A percentile compares a stretch with the other conserved stretches of the same genome.
Conservation (phyloP, 352 stramenopile genomes). For the Pythium oligandrum region DNA sequence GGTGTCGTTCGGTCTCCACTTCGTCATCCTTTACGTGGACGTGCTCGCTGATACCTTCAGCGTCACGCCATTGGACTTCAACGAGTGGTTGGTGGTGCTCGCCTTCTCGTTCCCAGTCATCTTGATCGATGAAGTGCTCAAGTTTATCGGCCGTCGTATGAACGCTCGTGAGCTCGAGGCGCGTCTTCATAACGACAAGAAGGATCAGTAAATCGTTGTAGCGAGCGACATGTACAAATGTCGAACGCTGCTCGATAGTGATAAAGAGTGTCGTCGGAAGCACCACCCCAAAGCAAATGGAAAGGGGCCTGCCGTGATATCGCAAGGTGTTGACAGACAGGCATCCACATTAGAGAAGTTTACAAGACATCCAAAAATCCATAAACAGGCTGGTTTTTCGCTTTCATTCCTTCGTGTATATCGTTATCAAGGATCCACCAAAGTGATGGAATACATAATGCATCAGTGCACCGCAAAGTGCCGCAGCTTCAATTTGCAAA, state of each 20-base stretch:
- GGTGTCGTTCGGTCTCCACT: conserved; percentile 92
- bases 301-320: no score
- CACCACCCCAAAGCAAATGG: conserved; percentile 1
- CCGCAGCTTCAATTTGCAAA: conserved; percentile 39
- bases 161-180: conserved; percentile 61
- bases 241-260: not conserved
- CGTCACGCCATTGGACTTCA: conserved; percentile 87
- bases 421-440: no score
- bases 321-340: no score
- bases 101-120: conserved; percentile 92
- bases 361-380: not conserved
- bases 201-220: conserved; percentile 31
- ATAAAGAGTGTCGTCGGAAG: conserved; percentile 10
- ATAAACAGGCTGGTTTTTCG: not conserved
- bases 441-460: conserved; percentile 28
- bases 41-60: conserved; percentile 91
- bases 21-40: conserved; percentile 93
- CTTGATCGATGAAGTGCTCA: conserved; percentile 93
- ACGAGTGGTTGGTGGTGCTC: conserved; percentile 92
- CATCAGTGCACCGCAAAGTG: conserved; percentile 32
- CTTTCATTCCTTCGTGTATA: no score
- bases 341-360: not conserved
- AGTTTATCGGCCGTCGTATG: conserved; percentile 87
- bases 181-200: conserved; percentile 49
- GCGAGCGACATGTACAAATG: not conserved